These are phyloP conservation scores for Globisporangium nodosum DNA, from an alignment of 352 stramenopile species.

Conservation along the genomic window DNA sequence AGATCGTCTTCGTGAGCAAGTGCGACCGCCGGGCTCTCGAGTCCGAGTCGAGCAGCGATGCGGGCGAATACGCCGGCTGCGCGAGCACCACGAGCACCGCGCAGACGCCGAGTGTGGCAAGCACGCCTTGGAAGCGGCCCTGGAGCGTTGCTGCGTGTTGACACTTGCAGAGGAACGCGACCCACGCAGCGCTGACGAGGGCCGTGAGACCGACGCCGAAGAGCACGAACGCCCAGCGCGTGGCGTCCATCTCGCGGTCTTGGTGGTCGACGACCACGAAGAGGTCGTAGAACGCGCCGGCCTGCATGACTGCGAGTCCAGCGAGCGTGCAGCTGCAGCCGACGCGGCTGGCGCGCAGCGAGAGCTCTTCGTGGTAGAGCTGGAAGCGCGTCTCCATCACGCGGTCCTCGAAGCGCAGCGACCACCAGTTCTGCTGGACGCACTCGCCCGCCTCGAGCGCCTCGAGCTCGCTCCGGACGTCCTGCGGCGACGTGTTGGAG, in stretches of 20 bases:
- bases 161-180: slow-evolving; percentile 20
- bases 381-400: slow-evolving; percentile 52
- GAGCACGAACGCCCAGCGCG: slow-evolving; percentile 24
- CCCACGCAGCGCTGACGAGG: slow-evolving; percentile 6
- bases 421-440: slow-evolving; percentile 27
- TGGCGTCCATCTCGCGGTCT: slow-evolving; percentile 10
- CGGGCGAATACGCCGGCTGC: slow-evolving; percentile 17
- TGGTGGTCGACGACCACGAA: slow-evolving; percentile 16
- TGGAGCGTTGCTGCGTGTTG: slow-evolving; percentile 13
- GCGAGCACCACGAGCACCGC: slow-evolving; percentile 34
- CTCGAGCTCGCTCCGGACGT: slow-evolving; percentile 43
- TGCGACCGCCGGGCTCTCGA: slow-evolving; percentile 23
- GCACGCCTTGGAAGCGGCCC: slow-evolving; percentile 26
- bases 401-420: slow-evolving; percentile 38
- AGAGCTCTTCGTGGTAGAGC: slow-evolving; percentile 51
- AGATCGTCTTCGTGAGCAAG: slow-evolving; percentile 39
- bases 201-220: slow-evolving; percentile 14
- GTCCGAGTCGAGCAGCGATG: slow-evolving; percentile 10
- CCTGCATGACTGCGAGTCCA: slow-evolving; percentile 33
- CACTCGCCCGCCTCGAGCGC: slow-evolving; percentile 36
- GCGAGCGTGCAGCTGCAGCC: slow-evolving; percentile 26
- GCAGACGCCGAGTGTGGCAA: slow-evolving; percentile 22
- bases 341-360: slow-evolving; percentile 26
- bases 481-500: slow-evolving; percentile 41
- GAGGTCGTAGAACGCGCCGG: slow-evolving; percentile 23